Conservation (phyloP, 2,329 filamentous ascomycete genomes). For the Cordyceps militaris region DNA sequence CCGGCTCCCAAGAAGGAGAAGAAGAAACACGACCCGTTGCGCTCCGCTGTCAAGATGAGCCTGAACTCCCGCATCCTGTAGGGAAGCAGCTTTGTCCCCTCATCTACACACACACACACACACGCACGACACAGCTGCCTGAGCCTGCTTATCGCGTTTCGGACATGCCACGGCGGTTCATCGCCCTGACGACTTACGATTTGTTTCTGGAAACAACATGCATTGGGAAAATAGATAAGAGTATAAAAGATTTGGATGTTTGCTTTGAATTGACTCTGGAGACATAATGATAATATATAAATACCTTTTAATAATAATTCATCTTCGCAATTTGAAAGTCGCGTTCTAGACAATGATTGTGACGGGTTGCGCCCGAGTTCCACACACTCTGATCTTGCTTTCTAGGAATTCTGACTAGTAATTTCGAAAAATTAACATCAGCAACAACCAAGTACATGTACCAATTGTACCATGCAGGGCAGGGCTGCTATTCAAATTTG, state of each 20-base stretch:
- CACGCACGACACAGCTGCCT: too few relatives aligned
- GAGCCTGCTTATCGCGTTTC: too few relatives aligned
- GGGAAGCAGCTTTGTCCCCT: neutral
- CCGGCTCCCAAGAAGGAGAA: neutral
- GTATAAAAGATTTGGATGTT: neutral
- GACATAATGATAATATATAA: neutral
- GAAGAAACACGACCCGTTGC: slow-evolving; percentile 2
- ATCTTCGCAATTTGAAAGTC: neutral
- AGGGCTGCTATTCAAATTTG: neutral
- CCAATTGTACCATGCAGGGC: neutral
- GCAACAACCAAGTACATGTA: neutral
- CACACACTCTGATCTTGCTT: too few relatives aligned
- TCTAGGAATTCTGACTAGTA: too few relatives aligned
- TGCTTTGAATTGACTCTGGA: neutral
- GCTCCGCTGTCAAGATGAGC: slow-evolving; percentile 7
- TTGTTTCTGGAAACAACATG: neutral
- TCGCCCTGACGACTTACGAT: too few relatives aligned
- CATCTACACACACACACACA: too few relatives aligned
- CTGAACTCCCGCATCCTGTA: neutral
- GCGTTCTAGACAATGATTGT: neutral
- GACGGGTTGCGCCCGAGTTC: too few relatives aligned
- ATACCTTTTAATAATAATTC: neutral
- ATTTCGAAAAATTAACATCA: too few relatives aligned
- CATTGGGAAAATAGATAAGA: neutral
- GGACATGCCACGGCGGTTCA: too few relatives aligned